Conservation (phyloP, 352 stramenopile genomes). For the Globisporangium acanthophoron region DNA sequence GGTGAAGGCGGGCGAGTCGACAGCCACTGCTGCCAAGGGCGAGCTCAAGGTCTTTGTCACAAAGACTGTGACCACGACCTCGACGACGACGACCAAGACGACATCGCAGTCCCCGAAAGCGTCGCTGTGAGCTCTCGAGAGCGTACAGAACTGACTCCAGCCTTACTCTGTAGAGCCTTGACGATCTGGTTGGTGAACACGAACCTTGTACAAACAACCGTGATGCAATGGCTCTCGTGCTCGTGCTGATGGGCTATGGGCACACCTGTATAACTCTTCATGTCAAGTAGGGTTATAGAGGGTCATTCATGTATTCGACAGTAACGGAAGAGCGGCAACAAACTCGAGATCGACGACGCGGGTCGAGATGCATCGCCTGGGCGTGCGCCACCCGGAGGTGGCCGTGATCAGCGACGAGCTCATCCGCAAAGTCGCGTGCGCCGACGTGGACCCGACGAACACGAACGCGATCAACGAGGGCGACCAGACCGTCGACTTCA, state of each 20-base stretch:
- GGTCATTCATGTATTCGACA: too few species aligned
- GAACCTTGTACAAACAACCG: background rate
- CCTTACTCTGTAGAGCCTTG: background rate
- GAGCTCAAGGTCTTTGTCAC: background rate
- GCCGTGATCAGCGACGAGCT: conserved; percentile 78
- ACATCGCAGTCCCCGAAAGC: background rate
- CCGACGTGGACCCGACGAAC: conserved; percentile 59
- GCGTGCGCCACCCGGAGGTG: conserved; percentile 69
- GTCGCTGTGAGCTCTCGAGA: conserved; percentile 3
- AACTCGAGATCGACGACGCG: background rate
- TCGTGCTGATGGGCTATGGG: too few species aligned
- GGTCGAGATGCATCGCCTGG: conserved; percentile 59
- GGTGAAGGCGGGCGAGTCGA: background rate
- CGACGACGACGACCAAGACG: conserved; percentile 1
- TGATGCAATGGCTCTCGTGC: too few species aligned
- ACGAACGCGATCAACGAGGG: conserved; percentile 66
- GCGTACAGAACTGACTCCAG: background rate
- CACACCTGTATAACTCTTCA: too few species aligned
- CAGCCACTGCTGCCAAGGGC: background rate
- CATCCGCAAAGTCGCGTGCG: conserved; percentile 57
- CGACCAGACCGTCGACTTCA: conserved; percentile 64
- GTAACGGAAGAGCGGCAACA: background rate
- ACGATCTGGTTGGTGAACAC: background rate
- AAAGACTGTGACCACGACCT: background rate
- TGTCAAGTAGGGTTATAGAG: too few species aligned